These are phyloP conservation scores for Eucalyptus dawsonii DNA, from an alignment of 345 rosid species.

Conservation along the genomic window DNA sequence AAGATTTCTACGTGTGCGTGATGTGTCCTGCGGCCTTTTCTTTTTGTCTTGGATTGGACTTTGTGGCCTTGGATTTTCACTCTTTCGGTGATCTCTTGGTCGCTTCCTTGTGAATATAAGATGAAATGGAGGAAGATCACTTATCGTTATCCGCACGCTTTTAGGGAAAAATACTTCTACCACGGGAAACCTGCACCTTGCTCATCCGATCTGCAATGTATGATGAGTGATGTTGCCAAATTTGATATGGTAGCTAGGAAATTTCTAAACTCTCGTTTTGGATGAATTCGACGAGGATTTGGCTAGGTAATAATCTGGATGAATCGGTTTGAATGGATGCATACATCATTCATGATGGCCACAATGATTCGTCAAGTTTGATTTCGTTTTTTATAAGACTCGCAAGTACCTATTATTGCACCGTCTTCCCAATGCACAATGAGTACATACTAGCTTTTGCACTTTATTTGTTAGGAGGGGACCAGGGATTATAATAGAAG, in stretches of 20 bases:
- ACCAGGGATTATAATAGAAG: neutral
- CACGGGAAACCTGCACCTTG: neutral
- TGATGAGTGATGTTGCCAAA: neutral
- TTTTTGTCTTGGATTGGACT: neutral
- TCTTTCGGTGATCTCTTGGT: neutral
- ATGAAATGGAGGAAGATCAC: neutral
- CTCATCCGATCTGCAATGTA: neutral
- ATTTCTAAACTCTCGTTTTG: neutral
- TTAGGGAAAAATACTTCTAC: neutral
- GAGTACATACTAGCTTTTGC: neutral
- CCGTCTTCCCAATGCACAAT: neutral
- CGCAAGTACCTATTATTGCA: neutral
- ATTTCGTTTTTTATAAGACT: neutral
- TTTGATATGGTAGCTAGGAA: neutral
- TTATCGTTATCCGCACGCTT: neutral
- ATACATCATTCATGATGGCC: neutral
- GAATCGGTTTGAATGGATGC: neutral
- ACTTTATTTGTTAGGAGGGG: neutral
- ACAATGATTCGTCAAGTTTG: neutral
- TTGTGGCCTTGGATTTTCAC: neutral
- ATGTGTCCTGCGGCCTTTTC: neutral
- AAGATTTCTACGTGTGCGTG: neutral
- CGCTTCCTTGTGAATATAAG: neutral
- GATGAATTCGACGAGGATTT: neutral
- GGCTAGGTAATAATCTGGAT: neutral